These are phyloP conservation scores for Pyricularia pennisetigena DNA, from an alignment of 2,329 filamentous ascomycete genomes.

Conservation along the genomic window DNA sequence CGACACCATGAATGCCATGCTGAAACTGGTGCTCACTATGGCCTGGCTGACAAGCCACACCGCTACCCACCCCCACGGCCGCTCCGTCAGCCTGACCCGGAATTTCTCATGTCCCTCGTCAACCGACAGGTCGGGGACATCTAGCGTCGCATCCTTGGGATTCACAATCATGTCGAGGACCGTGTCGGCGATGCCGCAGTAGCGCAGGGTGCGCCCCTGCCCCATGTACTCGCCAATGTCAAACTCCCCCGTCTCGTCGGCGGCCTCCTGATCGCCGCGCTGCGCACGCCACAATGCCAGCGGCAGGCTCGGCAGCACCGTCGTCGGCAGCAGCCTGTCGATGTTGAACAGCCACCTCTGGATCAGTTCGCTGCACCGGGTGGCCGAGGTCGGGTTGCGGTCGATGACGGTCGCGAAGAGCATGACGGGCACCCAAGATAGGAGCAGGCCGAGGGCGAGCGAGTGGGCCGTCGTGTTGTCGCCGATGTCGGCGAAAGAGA, in stretches of 20 bases:
- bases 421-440: neutral
- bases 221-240: neutral
- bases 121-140: neutral
- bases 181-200: neutral
- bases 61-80: neutral
- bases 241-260: neutral
- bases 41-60: neutral
- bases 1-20: neutral
- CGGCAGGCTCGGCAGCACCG: neutral
- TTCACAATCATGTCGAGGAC: neutral
- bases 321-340: neutral
- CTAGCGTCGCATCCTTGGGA: neutral
- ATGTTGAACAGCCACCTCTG: neutral
- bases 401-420: neutral
- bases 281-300: neutral
- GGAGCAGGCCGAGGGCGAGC: neutral
- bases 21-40: neutral
- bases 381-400: neutral
- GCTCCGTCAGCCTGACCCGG: neutral
- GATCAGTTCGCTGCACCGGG: neutral
- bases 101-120: neutral
- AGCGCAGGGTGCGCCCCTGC: neutral
- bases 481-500: neutral
- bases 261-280: neutral
- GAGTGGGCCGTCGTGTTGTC: neutral